Conservation (phyloP, 2,329 filamentous ascomycete genomes). For the Didymella exigua region DNA sequence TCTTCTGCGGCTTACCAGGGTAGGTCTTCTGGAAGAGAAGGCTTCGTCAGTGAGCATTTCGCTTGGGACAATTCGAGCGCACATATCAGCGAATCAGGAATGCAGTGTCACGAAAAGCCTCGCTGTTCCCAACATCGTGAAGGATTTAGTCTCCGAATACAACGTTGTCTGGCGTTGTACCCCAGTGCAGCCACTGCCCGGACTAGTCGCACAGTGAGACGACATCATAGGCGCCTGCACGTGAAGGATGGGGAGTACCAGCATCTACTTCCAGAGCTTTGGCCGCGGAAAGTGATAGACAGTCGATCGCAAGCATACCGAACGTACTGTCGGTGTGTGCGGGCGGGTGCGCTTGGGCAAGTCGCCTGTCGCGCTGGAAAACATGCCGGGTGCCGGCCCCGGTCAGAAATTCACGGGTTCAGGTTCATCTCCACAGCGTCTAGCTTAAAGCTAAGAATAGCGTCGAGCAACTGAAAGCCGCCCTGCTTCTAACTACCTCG, state of each 20-base stretch:
- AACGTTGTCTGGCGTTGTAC: constrained; percentile 7
- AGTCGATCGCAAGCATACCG: constrained; percentile 31
- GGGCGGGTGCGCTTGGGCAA: constrained; percentile 18
- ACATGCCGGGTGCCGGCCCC: constrained; percentile 16
- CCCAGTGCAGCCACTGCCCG: constrained; percentile 18
- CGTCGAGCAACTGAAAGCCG: constrained; percentile 12
- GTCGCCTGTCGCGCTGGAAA: constrained; percentile 19
- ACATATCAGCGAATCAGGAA: constrained; percentile 5
- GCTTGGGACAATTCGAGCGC: constrained; percentile 10
- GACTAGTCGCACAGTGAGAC: constrained; percentile 28
- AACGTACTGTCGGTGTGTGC: constrained; percentile 23
- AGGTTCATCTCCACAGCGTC: constrained; percentile 4
- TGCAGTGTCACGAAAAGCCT: constrained; percentile 18
- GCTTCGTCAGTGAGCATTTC: constrained; percentile 21
- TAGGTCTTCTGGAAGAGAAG: constrained; percentile 30
- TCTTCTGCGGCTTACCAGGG: constrained; percentile 33
- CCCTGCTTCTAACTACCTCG: constrained; percentile 17
- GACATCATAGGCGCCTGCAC: constrained; percentile 35
- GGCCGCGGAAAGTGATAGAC: constrained; percentile 33
- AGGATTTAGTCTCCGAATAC: constrained; percentile 15
- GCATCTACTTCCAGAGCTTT: constrained; percentile 23
- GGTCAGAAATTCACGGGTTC: constrained; percentile 4
- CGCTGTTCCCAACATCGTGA: neutral
- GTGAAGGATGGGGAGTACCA: constrained; percentile 23
- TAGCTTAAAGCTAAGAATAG: constrained; percentile 15